phyloP scores from a whole-genome alignment of 225 moss, liverwort and hornwort genomes.

The Thuidium tamariscinum region DNA sequence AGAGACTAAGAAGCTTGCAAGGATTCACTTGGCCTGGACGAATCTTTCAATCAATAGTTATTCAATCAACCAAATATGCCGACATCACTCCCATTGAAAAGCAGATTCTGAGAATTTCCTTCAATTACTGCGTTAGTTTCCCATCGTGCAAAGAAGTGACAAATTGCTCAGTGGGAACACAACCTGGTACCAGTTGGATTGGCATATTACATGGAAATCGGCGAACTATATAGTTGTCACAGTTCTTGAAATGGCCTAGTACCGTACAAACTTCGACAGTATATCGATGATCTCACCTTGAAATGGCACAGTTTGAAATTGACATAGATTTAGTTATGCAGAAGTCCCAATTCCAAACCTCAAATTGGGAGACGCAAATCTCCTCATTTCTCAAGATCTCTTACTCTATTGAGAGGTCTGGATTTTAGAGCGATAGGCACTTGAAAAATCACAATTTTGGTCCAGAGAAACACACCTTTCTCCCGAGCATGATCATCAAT shows the following conservation, averaged over 20 bases:
- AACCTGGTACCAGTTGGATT: too few relatives aligned
- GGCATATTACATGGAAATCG: too few relatives aligned
- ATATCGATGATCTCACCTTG: too few relatives aligned
- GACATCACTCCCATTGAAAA: background rate
- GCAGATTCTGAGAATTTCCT: background rate
- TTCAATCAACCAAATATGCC: background rate
- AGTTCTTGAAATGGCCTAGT: too few relatives aligned
- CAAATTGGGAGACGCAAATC: background rate
- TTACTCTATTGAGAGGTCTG: too few relatives aligned
- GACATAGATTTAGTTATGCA: too few relatives aligned
- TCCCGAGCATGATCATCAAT: background rate
- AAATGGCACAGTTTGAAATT: too few relatives aligned
- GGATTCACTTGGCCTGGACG: too few relatives aligned
- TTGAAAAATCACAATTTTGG: background rate
- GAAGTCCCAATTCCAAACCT: background rate
- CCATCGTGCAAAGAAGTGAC: background rate
- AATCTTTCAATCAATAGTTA: background rate
- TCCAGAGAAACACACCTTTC: background rate
- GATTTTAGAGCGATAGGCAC: background rate
- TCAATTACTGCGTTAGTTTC: background rate
- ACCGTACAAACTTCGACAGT: too few relatives aligned
- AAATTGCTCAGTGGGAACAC: background rate
- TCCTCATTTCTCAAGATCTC: too few relatives aligned
- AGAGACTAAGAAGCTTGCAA: background rate
- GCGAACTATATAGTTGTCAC: too few relatives aligned